These are phyloP conservation scores for Prunus salicina DNA, from an alignment of 306 rosid species.

Conservation along the genomic window DNA sequence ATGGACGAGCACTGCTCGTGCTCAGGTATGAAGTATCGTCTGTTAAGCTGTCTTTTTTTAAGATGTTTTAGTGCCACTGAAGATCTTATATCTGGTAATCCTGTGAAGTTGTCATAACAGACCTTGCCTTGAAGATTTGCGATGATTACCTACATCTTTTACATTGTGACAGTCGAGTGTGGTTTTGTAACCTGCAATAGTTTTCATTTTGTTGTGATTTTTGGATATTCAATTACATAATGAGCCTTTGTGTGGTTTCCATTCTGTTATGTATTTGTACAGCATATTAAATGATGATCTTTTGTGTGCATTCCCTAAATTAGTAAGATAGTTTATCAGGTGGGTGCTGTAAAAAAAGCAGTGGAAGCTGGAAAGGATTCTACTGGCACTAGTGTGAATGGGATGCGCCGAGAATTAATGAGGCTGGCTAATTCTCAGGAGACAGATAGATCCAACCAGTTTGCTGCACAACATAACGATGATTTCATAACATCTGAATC, in stretches of 20 bases:
- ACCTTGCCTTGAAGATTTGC: neutral
- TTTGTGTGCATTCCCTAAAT: slow-evolving; percentile 20
- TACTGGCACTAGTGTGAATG: slow-evolving; percentile 40
- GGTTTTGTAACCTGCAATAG: neutral
- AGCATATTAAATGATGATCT: neutral
- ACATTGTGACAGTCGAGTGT: neutral
- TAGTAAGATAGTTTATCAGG: slow-evolving; percentile 45
- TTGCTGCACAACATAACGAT: slow-evolving; percentile 51
- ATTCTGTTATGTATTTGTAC: neutral
- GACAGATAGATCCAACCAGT: slow-evolving; percentile 47
- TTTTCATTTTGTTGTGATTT: slow-evolving; percentile 3
- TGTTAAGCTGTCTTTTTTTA: slow-evolving; percentile 8
- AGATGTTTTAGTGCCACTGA: slow-evolving; percentile 11
- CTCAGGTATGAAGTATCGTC: slow-evolving; percentile 57
- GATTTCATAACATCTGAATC: slow-evolving; percentile 91
- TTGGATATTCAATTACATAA: neutral
- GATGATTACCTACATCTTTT: neutral
- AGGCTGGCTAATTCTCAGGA: slow-evolving; percentile 71
- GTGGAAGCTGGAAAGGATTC: slow-evolving; percentile 60
- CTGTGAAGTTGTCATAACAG: neutral
- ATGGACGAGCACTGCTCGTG: slow-evolving; percentile 82
- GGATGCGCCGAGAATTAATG: slow-evolving; percentile 84
- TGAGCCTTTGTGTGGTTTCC: neutral
- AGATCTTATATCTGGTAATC: slow-evolving; percentile 8
- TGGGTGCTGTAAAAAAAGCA: slow-evolving; percentile 56